Evolutionary conservation across 164 flowering plant species (phyloP), one percentile per base, ranked within the genome.

Genomic region (Magnolia sinica): DNA sequence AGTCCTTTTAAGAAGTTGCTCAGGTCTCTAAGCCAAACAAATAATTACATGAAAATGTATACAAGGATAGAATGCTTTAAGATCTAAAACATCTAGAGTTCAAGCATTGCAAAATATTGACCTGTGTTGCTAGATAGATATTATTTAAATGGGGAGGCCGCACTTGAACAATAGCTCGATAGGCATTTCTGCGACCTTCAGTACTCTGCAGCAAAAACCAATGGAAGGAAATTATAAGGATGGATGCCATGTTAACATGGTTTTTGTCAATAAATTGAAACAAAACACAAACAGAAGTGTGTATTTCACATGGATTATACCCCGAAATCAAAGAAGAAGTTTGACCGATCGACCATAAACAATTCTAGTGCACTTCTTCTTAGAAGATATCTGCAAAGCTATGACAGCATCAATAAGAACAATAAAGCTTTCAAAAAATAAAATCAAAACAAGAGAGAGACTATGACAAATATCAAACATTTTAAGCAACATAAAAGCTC

Each of bases 321-420:
- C 96, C 95, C 97, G 80, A 96, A 96, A 88, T 96, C 98, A 84
- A 96, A 93, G 87, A 96, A 96, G 90, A 87, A 96, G 81, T 96
- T 96, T 79, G 97, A 91, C 18, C 97, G 89, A 77, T 96, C 98
- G 85, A 94, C 89, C 98, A 96, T 93, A 87, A 96, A 94, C 69
- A 96, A 83, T 79, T 96, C 99, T 82, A 96, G 84, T 7, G 97
- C 98, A 87, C 99, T 96, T 84, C 99, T 91, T 80, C 99, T 86
- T 72, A 96, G 81, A 70, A 96, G 96, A 82, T 94, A 96, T 80
- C 99, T 96, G 95, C 45, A 76, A 71, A 70, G 49, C 29, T 8
- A 37, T 50, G 76, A 52, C 16, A 29, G n/a, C 59, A 55, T 37
- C 58, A 68, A 68, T 67, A 37, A 69, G 70, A 79, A 45, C 19